Evolutionary conservation across 139 green algal species (phyloP), one percentile per base, ranked within the genome.

Genomic region (Auxenochlorella protothecoides): DNA sequence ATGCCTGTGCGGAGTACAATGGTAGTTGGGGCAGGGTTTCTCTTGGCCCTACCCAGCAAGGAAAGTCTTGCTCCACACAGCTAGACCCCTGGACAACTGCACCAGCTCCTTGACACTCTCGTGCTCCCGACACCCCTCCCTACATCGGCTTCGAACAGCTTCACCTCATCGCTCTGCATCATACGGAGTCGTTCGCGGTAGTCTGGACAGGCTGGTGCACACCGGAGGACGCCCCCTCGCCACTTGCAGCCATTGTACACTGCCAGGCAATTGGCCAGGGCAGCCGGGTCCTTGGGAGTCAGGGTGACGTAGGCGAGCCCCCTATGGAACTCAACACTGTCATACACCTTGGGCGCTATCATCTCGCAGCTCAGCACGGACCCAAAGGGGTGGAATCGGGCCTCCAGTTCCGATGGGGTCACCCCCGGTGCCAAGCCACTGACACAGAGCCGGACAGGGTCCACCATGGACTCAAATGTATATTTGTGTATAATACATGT

Each of bases 231-330:
- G 51, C 71, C 62, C 4, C 85, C 84, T 5, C 76, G 69, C 81
- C 81, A 90, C 64, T 80, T 79, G 71, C 76, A 81, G 66, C 85
- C 80, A 57, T 90, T 88, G 70, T 89, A 89, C 63, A 52, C 70
- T 0, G 54, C 61, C 12, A 83, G 71, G 66, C 68, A 68, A 8
- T 72, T 55, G 12, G 74, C 55, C 55, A 89, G 59, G 0, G 72
- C 6, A 1, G 64, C 68, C 3, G 80, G 68, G 59, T 88, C 78
- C 59, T 79, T 86, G 4, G 81, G 78, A 14, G 69, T 44, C 3
- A 90, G 63, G 7, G 76, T 75, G 2, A 90, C 72, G 63, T 88
- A 86, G 2, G 70, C 85, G 68, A 90, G 87, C 53, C 78, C 76
- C 52, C 85, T 70, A 62, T 70, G 76, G 53, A 63, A 63, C 10